Evolutionary conservation across 495 filamentous ascomycete species (phyloP).

Genomic region (Talaromyces stipitatus): DNA sequence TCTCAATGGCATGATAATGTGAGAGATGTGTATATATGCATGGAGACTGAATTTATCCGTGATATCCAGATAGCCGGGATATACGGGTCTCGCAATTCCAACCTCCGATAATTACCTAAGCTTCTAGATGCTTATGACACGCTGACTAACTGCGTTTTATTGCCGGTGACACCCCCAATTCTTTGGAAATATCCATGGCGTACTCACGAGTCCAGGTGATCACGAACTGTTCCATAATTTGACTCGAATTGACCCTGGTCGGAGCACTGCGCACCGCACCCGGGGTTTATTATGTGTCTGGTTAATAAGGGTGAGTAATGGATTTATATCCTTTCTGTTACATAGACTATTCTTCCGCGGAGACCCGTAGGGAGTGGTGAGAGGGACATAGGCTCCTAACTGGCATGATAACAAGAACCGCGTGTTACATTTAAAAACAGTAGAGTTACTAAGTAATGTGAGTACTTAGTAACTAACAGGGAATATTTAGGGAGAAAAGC

Average conservation of each 20-base stretch:
- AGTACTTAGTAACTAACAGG: too few species aligned
- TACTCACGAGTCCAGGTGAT: background rate
- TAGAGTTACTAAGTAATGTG: too few species aligned
- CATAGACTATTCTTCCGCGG: background rate
- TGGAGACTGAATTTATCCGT: background rate
- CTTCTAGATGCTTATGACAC: background rate
- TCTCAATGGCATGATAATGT: background rate
- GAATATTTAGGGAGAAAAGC: background rate
- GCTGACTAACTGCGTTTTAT: background rate
- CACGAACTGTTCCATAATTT: background rate
- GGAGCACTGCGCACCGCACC: conserved; percentile 1
- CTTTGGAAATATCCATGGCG: background rate
- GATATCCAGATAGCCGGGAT: background rate
- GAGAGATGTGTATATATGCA: background rate
- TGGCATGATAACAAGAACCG: too few species aligned
- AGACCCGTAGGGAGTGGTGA: background rate
- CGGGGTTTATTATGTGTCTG: too few species aligned
- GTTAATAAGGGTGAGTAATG: background rate
- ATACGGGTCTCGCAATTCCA: background rate
- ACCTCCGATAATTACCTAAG: background rate
- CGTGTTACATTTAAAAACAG: too few species aligned
- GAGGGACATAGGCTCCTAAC: too few species aligned
- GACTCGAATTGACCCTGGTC: background rate
- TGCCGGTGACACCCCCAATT: background rate
- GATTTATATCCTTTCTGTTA: background rate